Evolutionary conservation across 176 grass and related monocot species (phyloP), one percentile per base, ranked within the genome.

Genomic region (Melocanna baccifera): DNA sequence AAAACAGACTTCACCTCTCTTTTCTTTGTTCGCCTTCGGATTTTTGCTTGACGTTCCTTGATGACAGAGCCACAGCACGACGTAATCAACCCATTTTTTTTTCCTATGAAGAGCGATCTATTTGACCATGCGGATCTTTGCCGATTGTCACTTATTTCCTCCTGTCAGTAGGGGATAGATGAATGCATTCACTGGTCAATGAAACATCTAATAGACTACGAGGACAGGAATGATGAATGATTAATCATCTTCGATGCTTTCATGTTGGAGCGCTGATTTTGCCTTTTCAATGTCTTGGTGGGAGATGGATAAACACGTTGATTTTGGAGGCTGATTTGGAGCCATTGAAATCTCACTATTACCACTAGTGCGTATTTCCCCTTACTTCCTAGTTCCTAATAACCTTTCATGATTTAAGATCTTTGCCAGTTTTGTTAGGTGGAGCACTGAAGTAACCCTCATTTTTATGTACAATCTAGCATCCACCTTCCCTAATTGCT

Each of bases 351-450:
- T 61, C 20, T 25, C 12, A 36, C 1, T 76, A 40, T 76, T 39
- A 7, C 20, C 6, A 47, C 58, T 32, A 63, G 0, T 65, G 59
- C 42, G 34, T 56, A 16, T 50, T 22, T 6, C 4, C 61, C 2
- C 3, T 50, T 34, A 12, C 43, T 30, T 34, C 45, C 8, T 66
- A n/a, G n/a, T 30, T 34, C 45, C 8, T 66, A n/a, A 34, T 67
- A 67, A 23, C 62, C 19, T 32, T 45, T 67, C 67, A 34, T 37
- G 30, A 12, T 51, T 40, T 55, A 76, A 28, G 32, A 79, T 83
- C 19, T 61, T 28, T 76, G 52, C 64, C 63, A 76, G 20, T 87
- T 75, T 36, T 58, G 14, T 69, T 81, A 48, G 29, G 15, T 40
- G 71, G 67, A 28, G 83, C 43, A 57, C 61, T 55, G 34, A 78